These are phyloP conservation scores for Myriosclerotinia duriaeana DNA, from an alignment of 2,329 filamentous ascomycete species.

Conservation along the genomic window DNA sequence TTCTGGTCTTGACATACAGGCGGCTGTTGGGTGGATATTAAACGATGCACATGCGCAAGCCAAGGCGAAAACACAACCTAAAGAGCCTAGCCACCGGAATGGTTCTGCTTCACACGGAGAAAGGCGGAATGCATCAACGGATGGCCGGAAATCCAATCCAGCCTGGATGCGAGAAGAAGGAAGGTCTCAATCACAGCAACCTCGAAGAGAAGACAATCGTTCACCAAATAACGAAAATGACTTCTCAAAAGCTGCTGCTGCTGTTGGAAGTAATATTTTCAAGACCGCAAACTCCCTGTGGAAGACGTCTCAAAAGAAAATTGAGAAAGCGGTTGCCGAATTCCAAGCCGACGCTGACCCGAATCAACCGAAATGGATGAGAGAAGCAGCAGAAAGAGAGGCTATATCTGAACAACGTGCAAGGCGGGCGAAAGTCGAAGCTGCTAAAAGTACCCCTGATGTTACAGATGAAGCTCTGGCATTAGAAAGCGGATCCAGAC, in stretches of 20 bases:
- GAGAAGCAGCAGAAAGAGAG: constrained; percentile 46
- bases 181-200: constrained; percentile 46
- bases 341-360: constrained; percentile 73
- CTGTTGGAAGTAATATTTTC: constrained; percentile 78
- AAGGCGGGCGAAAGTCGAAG: constrained; percentile 29
- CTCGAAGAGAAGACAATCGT: constrained; percentile 52
- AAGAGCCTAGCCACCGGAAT: constrained; percentile 37
- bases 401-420: constrained; percentile 39
- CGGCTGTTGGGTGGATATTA: constrained; percentile 82
- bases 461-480: constrained; percentile 75
- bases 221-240: constrained; percentile 66
- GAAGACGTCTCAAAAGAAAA: constrained; percentile 90
- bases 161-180: constrained; percentile 63
- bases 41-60: constrained; percentile 79
- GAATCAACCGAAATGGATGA: constrained; percentile 93
- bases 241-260: constrained; percentile 75
- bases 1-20: constrained; percentile 76
- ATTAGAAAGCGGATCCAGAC: constrained; percentile 65
- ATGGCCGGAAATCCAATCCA: constrained; percentile 47
- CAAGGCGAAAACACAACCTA: constrained; percentile 65
- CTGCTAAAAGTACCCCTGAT: constrained; percentile 35
- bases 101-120: constrained; percentile 35
- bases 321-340: constrained; percentile 89
- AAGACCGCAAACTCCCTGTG: constrained; percentile 94
- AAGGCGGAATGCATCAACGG: constrained; percentile 32